phyloP scores from a whole-genome alignment of 352 stramenopile genomes.

The Pelagophyceae sp. region DNA sequence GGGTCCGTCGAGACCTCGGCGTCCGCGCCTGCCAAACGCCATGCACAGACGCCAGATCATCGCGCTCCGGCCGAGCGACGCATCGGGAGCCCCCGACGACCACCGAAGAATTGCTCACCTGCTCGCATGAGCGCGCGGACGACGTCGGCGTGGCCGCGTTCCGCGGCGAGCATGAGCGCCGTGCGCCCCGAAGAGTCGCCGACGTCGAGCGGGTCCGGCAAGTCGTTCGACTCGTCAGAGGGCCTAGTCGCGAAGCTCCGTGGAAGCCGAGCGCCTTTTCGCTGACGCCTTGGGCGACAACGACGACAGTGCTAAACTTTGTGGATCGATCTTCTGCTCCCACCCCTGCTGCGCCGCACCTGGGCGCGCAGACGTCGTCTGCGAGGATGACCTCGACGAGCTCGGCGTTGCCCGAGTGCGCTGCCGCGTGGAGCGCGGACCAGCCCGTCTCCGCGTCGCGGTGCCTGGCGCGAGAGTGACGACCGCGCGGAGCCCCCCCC shows the following conservation, averaged over 20 bases:
- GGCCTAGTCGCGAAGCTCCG: too few species aligned
- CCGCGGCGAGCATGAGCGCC: constrained; percentile 15
- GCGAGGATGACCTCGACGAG: not conserved
- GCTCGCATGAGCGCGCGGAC: not conserved
- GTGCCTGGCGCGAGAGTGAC: too few species aligned
- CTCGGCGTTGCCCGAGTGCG: not conserved
- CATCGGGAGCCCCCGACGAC: too few species aligned
- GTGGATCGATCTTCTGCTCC: too few species aligned
- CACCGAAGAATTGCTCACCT: too few species aligned
- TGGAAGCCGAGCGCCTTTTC: too few species aligned
- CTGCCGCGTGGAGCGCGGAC: not conserved
- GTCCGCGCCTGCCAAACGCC: constrained; percentile 18
- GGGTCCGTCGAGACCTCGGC: not conserved
- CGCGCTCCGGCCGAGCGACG: too few species aligned
- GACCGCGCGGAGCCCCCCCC: too few species aligned
- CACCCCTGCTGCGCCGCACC: not conserved
- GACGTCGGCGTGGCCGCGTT: not conserved
- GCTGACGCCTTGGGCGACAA: too few species aligned
- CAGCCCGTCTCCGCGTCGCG: not conserved
- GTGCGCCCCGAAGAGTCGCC: not conserved
- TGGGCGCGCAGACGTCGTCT: not conserved
- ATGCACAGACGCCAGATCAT: too few species aligned
- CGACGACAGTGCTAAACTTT: too few species aligned
- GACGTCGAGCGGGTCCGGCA: not conserved
- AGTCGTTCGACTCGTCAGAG: too few species aligned